Conservation (phyloP, 2,329 filamentous ascomycete species). For the Neopestalotiopsis sp. region DNA sequence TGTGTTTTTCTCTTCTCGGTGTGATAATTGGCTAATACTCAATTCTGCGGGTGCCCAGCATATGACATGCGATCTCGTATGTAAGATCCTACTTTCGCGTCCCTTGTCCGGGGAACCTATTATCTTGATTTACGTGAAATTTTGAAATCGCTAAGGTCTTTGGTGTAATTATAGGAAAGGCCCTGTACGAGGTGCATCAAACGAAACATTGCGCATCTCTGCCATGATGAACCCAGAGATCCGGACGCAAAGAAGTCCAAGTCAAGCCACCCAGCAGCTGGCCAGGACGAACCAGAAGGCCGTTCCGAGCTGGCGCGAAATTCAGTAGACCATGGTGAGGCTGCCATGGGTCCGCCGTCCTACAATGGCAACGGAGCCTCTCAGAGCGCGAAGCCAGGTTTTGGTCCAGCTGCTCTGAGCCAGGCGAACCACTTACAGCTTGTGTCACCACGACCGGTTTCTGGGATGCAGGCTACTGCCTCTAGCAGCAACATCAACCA, state of each 20-base stretch:
- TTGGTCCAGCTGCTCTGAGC: conserved; percentile 50
- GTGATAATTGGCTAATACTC: conserved; percentile 50
- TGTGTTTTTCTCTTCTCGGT: conserved; percentile 17
- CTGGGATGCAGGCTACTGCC: conserved; percentile 68
- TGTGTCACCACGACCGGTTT: conserved; percentile 73
- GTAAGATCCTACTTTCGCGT: conserved; percentile 46
- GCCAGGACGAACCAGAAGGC: conserved; percentile 65
- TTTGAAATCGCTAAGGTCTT: conserved; percentile 38
- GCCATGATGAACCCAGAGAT: conserved; percentile 96
- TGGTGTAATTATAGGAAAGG: conserved; percentile 69
- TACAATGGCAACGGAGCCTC: conserved; percentile 43
- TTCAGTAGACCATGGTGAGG: conserved; percentile 59
- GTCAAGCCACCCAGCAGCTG: conserved; percentile 60
- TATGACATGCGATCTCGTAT: conserved; percentile 92
- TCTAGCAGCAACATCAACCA: conserved; percentile 71
- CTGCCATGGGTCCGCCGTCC: conserved; percentile 59
- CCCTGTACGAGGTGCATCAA: conserved; percentile 98
- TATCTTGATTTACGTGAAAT: conserved; percentile 31
- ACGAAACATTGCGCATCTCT: conserved; percentile 96
- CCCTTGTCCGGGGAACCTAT: conserved; percentile 31
- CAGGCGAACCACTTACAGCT: conserved; percentile 66
- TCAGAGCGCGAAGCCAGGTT: conserved; percentile 48
- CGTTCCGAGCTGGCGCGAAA: conserved; percentile 57
- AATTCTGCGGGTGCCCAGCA: conserved; percentile 62
- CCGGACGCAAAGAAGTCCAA: conserved; percentile 80